Evolutionary conservation across 257 asterid genomes (phyloP), one percentile per base, ranked within the genome.

Genomic region (Hygrophila difformis): DNA sequence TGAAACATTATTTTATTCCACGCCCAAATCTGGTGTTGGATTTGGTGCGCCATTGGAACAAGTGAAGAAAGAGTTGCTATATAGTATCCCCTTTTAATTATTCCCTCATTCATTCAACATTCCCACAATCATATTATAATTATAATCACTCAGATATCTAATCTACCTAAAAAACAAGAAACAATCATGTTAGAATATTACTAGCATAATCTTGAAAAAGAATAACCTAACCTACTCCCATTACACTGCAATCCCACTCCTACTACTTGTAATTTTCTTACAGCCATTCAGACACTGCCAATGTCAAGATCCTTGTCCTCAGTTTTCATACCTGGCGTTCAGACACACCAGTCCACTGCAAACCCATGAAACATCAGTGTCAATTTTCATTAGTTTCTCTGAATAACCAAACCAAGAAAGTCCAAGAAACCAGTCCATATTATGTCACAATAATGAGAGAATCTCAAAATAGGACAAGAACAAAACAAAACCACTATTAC

Each of bases 11-110:
- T n/a, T 56, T 12, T 9, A 24, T 24, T 12, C 55, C 64, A 63
- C 75, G 64, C 71, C 51, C 53, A 59, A 63, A 68, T 68, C 75
- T 54, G 37, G 11, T 15, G 57, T 63, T 68, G 66, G 64, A 59
- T 68, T 68, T 53, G 42, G 56, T 63, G 15, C 13, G 0, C 31
- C 31, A 22, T 48, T 0, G 57, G 59, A 54, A 22, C 39, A 34
- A 38, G 51, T 49, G 55, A 53, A 17, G 34, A 16, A 40, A 63
- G 8, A 26, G 8, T 3, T 3, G 8, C 4, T 3, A 26, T 3
- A 26, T 8, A 26, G 31, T 26, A 38, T 55, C 48, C 58, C 17
- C 39, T 55, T 8, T 58, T 51, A 61, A 57, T 64, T 51, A 64
- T 59, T 57, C 39, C 34, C 52, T 17, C 38, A 1, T 36, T 28